Evolutionary conservation across 2,329 filamentous ascomycete species (phyloP).

Genomic region (Exophiala alcalophila): DNA sequence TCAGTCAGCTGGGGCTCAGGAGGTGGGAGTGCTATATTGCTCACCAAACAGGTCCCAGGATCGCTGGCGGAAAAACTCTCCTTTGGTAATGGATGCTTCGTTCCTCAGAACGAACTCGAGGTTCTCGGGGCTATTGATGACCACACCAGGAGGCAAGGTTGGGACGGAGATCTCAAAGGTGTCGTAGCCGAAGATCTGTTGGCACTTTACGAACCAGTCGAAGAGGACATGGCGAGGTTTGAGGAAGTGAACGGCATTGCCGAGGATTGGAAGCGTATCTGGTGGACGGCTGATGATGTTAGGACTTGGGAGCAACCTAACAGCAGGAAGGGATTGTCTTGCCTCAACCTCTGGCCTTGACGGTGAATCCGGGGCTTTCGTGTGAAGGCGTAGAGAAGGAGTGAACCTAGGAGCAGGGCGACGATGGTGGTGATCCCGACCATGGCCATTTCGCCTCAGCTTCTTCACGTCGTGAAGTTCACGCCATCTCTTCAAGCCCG

Average conservation of each 20-base stretch:
- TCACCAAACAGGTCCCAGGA: slow-evolving; percentile 62
- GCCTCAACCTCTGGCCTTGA: slow-evolving; percentile 20
- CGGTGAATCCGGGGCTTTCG: slow-evolving; percentile 19
- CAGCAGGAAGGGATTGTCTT: slow-evolving; percentile 6
- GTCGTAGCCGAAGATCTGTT: slow-evolving; percentile 56
- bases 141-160: slow-evolving; percentile 59
- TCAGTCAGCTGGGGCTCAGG: background rate
- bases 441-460: slow-evolving; percentile 11
- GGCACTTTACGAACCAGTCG: slow-evolving; percentile 60
- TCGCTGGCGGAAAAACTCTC: slow-evolving; percentile 58
- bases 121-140: slow-evolving; percentile 61
- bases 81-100: slow-evolving; percentile 60
- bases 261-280: slow-evolving; percentile 49
- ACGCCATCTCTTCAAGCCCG: slow-evolving; percentile 9
- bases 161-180: slow-evolving; percentile 63
- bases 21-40: background rate
- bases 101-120: slow-evolving; percentile 63
- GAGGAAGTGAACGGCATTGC: slow-evolving; percentile 62
- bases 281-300: slow-evolving; percentile 26
- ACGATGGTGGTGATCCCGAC: slow-evolving; percentile 14
- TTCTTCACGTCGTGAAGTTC: background rate
- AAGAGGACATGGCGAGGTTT: slow-evolving; percentile 60
- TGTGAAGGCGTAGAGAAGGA: slow-evolving; percentile 7
- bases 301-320: too few relatives aligned
- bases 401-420: slow-evolving; percentile 11